Conservation (phyloP, 2,329 filamentous ascomycete species). For the Mycosphaerella sp. region DNA sequence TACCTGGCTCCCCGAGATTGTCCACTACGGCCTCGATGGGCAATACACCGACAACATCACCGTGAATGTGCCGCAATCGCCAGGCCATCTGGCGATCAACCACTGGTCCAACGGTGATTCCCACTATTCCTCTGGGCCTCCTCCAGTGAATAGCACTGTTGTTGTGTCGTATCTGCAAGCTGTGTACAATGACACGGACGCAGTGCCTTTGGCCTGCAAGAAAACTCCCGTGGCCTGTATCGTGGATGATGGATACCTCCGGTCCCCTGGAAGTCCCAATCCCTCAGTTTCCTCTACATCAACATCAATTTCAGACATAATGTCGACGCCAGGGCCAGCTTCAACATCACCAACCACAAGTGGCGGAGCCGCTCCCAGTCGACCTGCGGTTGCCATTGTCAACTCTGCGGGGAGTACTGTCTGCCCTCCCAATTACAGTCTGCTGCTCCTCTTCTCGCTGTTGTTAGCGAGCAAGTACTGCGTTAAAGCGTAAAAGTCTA, state of each 20-base stretch:
- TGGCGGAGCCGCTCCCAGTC: no score
- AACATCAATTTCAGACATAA: no score
- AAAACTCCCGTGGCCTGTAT: neutral
- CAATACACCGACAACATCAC: slow-evolving; percentile 2
- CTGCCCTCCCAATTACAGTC: no score
- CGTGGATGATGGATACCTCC: neutral
- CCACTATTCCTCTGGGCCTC: neutral
- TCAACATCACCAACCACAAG: no score
- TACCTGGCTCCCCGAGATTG: slow-evolving; percentile 1
- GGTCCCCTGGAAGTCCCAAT: no score
- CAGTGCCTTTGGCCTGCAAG: neutral
- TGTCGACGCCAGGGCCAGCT: no score
- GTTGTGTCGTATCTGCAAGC: slow-evolving; percentile 2
- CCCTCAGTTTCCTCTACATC: no score
- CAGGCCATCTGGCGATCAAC: slow-evolving; percentile 1
- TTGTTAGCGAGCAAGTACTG: no score
- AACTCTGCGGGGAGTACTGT: no score
- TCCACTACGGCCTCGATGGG: slow-evolving; percentile 1
- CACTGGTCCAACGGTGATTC: slow-evolving; percentile 7
- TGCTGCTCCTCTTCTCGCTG: no score
- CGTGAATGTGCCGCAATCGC: slow-evolving; percentile 3
- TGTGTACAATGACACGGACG: slow-evolving; percentile 1
- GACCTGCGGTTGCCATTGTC: no score
- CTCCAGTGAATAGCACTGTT: neutral
- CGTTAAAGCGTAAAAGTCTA: no score